Evolutionary conservation across 2,329 filamentous ascomycete genomes (phyloP).

Genomic region (Botryotinia convoluta): DNA sequence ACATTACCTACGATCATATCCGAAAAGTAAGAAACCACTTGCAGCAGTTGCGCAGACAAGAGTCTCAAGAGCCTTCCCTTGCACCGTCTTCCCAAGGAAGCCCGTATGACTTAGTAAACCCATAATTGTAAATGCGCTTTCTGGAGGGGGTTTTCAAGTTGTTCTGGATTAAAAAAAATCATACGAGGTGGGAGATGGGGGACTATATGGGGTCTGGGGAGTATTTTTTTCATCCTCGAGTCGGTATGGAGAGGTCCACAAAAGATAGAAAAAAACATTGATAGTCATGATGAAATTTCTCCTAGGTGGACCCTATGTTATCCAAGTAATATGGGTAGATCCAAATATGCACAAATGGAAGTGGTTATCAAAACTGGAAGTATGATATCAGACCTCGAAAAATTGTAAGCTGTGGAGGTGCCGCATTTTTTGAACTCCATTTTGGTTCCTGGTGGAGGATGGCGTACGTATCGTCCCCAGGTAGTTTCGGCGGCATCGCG

Average conservation of each 20-base stretch:
- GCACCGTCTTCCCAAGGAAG: constrained; percentile 16
- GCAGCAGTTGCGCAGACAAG: constrained; percentile 21
- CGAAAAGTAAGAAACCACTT: constrained; percentile 21
- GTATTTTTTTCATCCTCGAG: background rate
- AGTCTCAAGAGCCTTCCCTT: constrained; percentile 18
- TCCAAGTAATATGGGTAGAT: constrained; percentile 10
- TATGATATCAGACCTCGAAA: constrained; percentile 19
- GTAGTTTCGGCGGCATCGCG: constrained; percentile 19
- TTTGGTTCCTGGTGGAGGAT: constrained; percentile 11
- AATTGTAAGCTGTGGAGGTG: constrained; percentile 9
- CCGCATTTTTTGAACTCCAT: background rate
- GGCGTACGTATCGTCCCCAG: background rate
- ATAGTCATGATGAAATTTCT: constrained; percentile 16
- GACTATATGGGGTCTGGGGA: constrained; percentile 19
- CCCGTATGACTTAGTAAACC: constrained; percentile 20
- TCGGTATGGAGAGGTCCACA: constrained; percentile 7
- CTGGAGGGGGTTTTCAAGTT: background rate
- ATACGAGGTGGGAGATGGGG: constrained; percentile 12
- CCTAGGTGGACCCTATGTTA: background rate
- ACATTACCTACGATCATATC: constrained; percentile 21
- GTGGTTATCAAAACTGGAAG: background rate
- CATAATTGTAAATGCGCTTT: constrained; percentile 10
- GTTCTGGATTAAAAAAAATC: background rate
- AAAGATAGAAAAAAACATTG: constrained; percentile 3
- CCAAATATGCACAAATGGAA: background rate